Evolutionary conservation across 2,329 filamentous ascomycete genomes (phyloP).

Genomic region (Talaromyces sp.): DNA sequence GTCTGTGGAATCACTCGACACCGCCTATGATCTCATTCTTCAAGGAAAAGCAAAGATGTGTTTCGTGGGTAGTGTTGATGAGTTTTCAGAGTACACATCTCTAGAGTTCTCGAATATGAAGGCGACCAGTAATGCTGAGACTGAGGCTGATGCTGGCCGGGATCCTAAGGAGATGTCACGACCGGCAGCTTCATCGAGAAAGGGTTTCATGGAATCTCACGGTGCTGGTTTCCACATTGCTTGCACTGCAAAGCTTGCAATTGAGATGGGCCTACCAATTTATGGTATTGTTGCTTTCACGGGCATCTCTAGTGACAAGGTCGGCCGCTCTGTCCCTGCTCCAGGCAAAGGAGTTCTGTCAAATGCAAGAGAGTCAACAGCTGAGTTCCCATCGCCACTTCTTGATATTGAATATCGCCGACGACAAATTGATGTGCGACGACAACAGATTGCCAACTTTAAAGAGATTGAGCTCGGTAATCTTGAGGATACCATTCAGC

Average conservation of each 20-base stretch:
- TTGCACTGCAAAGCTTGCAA: conserved; percentile 10
- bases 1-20: conserved; percentile 93
- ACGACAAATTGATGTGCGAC: not conserved
- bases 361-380: conserved; percentile 69
- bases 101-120: conserved; percentile 99
- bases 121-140: conserved; percentile 94
- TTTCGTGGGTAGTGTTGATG: conserved; percentile 97
- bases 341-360: conserved; percentile 88
- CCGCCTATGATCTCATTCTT: conserved; percentile 96
- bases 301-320: conserved; percentile 97
- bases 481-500: not conserved
- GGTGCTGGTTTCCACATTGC: conserved; percentile 62
- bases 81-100: conserved; percentile 97
- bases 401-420: conserved; percentile 65
- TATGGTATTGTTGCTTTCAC: conserved; percentile 91
- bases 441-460: not conserved
- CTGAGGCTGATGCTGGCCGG: conserved; percentile 90
- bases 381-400: conserved; percentile 88
- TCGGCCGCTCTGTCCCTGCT: conserved; percentile 94
- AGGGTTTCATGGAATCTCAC: conserved; percentile 99
- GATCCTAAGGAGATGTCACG: conserved; percentile 94
- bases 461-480: not conserved
- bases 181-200: conserved; percentile 91
- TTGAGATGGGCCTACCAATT: conserved; percentile 54
- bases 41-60: conserved; percentile 83